Conservation (phyloP, 164 flowering plant genomes). For the Berberis thunbergii region DNA sequence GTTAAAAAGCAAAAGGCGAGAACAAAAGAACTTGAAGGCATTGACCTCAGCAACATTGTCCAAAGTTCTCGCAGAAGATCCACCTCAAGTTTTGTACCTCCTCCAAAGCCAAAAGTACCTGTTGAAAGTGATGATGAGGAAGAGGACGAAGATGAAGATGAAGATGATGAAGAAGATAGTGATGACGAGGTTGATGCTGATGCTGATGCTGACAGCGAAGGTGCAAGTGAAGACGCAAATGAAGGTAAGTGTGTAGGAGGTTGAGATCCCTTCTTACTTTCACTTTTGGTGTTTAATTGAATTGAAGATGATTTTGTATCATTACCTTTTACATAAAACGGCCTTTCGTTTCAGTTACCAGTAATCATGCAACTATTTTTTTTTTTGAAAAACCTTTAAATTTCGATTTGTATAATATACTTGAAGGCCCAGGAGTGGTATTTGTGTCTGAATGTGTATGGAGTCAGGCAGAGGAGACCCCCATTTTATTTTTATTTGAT, state of each 20-base stretch:
- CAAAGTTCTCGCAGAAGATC: conserved; percentile 73
- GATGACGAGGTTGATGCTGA: conserved; percentile 19
- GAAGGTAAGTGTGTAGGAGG: conserved; percentile 27
- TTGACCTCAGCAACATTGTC: conserved; percentile 83
- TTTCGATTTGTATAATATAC: too few relatives aligned
- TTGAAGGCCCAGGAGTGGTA: too few relatives aligned
- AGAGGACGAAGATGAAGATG: conserved; percentile 28
- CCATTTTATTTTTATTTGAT: too few relatives aligned
- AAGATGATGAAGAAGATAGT: conserved; percentile 30
- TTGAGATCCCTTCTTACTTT: neutral
- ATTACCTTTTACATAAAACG: too few relatives aligned
- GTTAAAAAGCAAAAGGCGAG: conserved; percentile 71
- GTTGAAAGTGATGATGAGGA: conserved; percentile 39
- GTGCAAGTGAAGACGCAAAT: conserved; percentile 24
- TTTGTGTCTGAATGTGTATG: too few relatives aligned
- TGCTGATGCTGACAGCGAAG: conserved; percentile 11
- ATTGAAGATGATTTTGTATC: neutral
- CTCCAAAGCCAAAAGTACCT: conserved; percentile 48
- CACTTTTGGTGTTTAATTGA: neutral
- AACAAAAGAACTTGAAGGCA: conserved; percentile 94
- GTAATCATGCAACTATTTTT: too few relatives aligned
- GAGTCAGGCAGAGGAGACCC: too few relatives aligned
- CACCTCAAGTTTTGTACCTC: conserved; percentile 39
- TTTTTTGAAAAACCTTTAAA: too few relatives aligned
- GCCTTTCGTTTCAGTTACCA: too few relatives aligned